Evolutionary conservation across 139 green algal species (phyloP).

Genomic region (Pleodorina starrii): DNA sequence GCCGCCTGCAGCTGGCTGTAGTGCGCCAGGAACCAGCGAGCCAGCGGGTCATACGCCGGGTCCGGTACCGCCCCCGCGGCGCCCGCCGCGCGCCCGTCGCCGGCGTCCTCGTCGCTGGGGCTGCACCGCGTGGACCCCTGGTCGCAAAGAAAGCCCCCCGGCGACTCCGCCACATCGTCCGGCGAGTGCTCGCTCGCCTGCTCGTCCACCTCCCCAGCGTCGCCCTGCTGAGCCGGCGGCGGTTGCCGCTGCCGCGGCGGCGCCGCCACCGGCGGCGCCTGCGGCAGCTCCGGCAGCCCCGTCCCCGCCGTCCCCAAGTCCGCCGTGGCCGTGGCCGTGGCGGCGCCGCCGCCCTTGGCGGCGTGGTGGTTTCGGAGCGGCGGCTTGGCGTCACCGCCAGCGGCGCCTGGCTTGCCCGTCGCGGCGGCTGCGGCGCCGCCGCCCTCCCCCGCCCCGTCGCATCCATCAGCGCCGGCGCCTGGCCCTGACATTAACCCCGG

Average conservation of each 20-base stretch:
- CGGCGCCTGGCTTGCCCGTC: background rate
- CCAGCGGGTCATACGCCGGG: constrained; percentile 45
- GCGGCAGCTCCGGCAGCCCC: background rate
- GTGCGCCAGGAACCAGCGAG: constrained; percentile 56
- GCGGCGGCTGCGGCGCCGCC: too few species aligned
- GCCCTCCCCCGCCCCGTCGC: background rate
- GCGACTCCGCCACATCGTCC: constrained; percentile 31
- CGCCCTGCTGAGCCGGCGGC: background rate
- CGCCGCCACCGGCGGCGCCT: background rate
- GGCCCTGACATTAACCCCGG: background rate
- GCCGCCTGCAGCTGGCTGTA: constrained; percentile 47
- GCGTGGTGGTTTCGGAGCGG: background rate
- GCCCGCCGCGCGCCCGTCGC: constrained; percentile 1
- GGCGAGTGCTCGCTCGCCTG: constrained; percentile 42
- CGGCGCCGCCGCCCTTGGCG: background rate
- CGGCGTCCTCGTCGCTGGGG: background rate
- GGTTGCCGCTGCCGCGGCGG: background rate
- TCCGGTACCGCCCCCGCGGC: background rate
- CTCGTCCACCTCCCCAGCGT: background rate
- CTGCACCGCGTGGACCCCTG: constrained; percentile 6
- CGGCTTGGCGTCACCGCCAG: background rate
- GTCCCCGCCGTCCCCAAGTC: background rate
- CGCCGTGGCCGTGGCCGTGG: background rate
- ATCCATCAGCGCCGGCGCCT: background rate
- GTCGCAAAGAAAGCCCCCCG: constrained; percentile 25